Percentiles rank a stretch among this genome's conserved stretches.
Conservation (phyloP, 148 eudicot species). For the Chenopodium album region DNA sequence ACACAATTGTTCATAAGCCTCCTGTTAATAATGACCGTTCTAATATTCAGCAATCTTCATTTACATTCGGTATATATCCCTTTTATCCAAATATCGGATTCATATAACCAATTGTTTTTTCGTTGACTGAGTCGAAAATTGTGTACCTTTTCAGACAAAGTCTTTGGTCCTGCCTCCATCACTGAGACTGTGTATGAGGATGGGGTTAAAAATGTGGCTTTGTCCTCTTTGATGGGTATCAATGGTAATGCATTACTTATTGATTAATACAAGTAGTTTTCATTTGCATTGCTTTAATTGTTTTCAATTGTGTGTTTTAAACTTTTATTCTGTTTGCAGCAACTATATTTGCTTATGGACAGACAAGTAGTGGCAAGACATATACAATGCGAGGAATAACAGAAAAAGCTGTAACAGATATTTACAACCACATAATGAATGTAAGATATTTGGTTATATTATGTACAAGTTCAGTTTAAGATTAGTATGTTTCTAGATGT, state of each 20-base stretch:
- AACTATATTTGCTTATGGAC: conserved; percentile 95
- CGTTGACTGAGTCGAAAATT: background rate
- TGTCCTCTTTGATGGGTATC: conserved; percentile 87
- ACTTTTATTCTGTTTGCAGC: conserved; percentile 45
- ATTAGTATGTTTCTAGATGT: background rate
- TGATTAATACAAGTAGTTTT: background rate
- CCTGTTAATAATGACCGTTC: conserved; percentile 59
- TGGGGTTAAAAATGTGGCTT: conserved; percentile 84
- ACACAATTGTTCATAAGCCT: conserved; percentile 43
- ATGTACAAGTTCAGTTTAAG: background rate
- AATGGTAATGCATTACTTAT: conserved; percentile 54
- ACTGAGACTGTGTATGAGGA: conserved; percentile 85
- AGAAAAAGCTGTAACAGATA: conserved; percentile 75
- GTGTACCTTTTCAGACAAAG: conserved; percentile 55
- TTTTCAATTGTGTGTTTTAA: background rate
- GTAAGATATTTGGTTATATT: conserved; percentile 33
- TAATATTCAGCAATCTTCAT: conserved; percentile 45
- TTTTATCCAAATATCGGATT: background rate
- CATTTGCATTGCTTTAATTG: background rate
- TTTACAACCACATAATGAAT: conserved; percentile 57
- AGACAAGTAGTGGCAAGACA: conserved; percentile 98
- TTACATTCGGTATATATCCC: conserved; percentile 59
- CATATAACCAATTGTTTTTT: background rate
- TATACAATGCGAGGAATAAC: conserved; percentile 95
- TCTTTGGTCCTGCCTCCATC: conserved; percentile 64